phyloP scores from a whole-genome alignment of 1,284 basidiomycete genomes.

The Sanguinoderma infundibulare region DNA sequence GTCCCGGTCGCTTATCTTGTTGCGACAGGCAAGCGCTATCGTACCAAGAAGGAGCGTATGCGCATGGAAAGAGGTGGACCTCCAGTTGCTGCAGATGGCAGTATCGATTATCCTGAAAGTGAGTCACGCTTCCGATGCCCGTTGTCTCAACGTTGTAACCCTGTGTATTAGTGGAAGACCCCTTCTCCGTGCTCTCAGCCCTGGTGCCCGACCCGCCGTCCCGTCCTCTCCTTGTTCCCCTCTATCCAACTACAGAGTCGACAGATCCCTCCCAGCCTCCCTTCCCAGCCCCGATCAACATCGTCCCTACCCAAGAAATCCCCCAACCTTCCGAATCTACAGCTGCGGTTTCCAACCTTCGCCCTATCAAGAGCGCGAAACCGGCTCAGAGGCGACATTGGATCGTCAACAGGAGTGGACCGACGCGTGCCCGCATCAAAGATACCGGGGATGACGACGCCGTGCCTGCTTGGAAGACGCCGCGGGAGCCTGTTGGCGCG shows the following conservation, averaged over 20 bases:
- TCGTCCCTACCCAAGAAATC: conserved; percentile 27
- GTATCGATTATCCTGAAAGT: conserved; percentile 76
- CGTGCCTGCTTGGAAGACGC: conserved; percentile 44
- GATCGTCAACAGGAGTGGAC: conserved; percentile 43
- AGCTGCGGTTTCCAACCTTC: conserved; percentile 7
- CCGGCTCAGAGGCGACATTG: conserved; percentile 42
- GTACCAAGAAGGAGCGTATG: conserved; percentile 77
- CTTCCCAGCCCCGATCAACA: conserved; percentile 37
- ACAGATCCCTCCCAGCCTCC: conserved; percentile 26
- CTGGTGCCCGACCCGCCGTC: conserved; percentile 61
- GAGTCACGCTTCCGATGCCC: conserved; percentile 26
- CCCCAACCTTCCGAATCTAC: conserved; percentile 13
- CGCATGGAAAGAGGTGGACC: conserved; percentile 75
- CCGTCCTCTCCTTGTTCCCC: conserved; percentile 58
- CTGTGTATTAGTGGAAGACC: conserved; percentile 67
- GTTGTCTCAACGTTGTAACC: conserved; percentile 9
- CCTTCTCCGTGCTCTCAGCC: conserved; percentile 66
- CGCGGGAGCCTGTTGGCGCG: conserved; percentile 53
- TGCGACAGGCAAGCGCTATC: conserved; percentile 67
- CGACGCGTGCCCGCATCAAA: conserved; percentile 51
- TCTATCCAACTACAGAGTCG: conserved; percentile 49
- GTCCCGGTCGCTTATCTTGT: background rate
- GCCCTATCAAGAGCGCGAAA: conserved; percentile 17
- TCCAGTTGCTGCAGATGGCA: conserved; percentile 68
- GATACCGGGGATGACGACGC: conserved; percentile 55